Base-by-base conservation (phyloP, 257 asterid species). In the Misopates orontium region DNA sequence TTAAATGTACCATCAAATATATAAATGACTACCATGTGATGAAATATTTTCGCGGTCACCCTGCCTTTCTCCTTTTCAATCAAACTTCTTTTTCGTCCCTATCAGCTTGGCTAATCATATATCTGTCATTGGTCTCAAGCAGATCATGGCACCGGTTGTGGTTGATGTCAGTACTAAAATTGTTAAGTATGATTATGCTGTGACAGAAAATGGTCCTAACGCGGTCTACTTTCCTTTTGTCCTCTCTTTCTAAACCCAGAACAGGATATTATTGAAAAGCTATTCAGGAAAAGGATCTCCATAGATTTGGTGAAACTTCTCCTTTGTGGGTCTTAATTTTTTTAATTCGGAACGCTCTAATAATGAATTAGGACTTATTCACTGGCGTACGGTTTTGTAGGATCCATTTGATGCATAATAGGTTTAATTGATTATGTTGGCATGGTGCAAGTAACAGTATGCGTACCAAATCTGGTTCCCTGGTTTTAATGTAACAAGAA, bases 71-170 rank as follows among this genome's bases (percentile, higher is more conserved):
- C 54, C 64, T 21, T 39, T 59, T 22, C 28, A 70, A 23, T 45
- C 70, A 52, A 47, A 53, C 41, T 53, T 19, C 42, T 31, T 58
- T 0, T 56, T 69, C 63, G 48, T 53, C 55, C 56, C 53, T 72
- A n/a, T 75, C 69, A 21, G 8, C 31, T 25, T 56, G n/a, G n/a
- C n/a, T 31, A 39, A 69, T 73, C 57, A 25, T 58, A 62, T 45
- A 52, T 19, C 63, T 47, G 32, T 71, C 44, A 41, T 56, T 10
- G 10, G 20, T 48, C 57, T 45, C 45, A 50, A 59, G n/a, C n/a
- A n/a, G n/a, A 75, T 28, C 52, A 62, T 73, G 82, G 85, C 73
- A 48, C 75, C 85, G 3, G 70, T 67, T 36, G 83, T 80, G 39
- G 71, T 80, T 51, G 80, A 74, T 17, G 72, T 64, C 61, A 75